Conservation (phyloP, 2,329 filamentous ascomycete species). For the Sphaerulina musiva region DNA sequence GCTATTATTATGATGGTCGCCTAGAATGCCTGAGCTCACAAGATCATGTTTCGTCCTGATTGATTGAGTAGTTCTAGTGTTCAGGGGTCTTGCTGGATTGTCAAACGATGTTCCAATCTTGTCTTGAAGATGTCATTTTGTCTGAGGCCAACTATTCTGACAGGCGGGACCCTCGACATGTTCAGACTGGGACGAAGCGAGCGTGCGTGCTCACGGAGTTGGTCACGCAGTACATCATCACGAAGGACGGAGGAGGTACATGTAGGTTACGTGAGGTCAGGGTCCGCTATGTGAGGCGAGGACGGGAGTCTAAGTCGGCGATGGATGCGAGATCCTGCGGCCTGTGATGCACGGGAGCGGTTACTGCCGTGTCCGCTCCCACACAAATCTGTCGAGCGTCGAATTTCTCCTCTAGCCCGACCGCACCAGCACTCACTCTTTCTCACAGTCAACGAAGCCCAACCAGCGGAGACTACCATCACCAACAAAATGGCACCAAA, state of each 20-base stretch:
- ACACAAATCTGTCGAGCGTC: constrained; percentile 3
- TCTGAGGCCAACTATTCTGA: neutral
- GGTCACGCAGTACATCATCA: neutral
- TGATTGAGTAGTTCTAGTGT: neutral
- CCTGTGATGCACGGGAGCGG: neutral
- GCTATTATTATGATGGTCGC: neutral
- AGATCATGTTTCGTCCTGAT: neutral
- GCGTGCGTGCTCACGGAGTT: neutral
- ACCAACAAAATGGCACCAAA: constrained; percentile 59
- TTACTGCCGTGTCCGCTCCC: neutral
- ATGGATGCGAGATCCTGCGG: too few relatives aligned
- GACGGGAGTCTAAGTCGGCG: too few relatives aligned
- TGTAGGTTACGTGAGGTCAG: too few relatives aligned
- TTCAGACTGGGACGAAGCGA: neutral
- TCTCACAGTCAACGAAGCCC: constrained; percentile 18
- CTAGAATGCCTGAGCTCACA: neutral
- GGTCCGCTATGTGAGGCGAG: too few relatives aligned
- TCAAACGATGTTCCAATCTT: neutral
- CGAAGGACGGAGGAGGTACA: too few relatives aligned
- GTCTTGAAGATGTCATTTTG: neutral
- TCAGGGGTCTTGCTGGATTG: neutral
- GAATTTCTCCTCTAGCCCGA: neutral
- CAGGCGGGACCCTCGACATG: neutral
- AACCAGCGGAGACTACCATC: constrained; percentile 17
- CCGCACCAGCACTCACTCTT: neutral